phyloP scores from a whole-genome alignment of 148 eudicot species.

The Euryodendron excelsum region DNA sequence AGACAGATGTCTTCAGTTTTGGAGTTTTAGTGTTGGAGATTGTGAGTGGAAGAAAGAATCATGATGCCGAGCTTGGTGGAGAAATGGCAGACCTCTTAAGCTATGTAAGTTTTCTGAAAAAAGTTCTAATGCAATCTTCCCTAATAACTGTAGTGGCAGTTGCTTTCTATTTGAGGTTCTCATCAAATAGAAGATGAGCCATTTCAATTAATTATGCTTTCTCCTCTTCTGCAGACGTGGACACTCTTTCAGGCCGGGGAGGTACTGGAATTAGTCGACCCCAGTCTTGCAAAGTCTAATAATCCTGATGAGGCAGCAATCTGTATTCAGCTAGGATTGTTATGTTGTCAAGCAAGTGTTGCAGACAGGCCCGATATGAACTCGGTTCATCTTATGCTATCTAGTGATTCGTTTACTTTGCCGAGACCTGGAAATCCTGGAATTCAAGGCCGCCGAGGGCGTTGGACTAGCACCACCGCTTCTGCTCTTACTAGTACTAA shows the following conservation, averaged over 20 bases:
- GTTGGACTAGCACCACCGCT: slow-evolving; percentile 32
- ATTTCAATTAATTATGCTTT: background rate
- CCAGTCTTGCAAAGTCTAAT: slow-evolving; percentile 36
- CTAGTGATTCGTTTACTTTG: slow-evolving; percentile 63
- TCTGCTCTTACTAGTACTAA: slow-evolving; percentile 38
- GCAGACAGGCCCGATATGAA: slow-evolving; percentile 81
- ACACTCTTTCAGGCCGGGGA: slow-evolving; percentile 52
- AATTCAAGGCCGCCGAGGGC: slow-evolving; percentile 63
- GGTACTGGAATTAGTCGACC: slow-evolving; percentile 53
- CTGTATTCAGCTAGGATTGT: slow-evolving; percentile 75
- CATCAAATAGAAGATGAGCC: background rate
- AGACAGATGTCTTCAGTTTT: slow-evolving; percentile 81
- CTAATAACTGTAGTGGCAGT: background rate
- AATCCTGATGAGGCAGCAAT: slow-evolving; percentile 54
- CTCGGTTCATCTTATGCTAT: slow-evolving; percentile 58
- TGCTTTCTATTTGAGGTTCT: background rate
- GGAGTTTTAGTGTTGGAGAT: slow-evolving; percentile 76
- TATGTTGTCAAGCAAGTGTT: slow-evolving; percentile 73
- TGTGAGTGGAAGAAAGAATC: slow-evolving; percentile 75
- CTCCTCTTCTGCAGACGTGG: slow-evolving; percentile 55
- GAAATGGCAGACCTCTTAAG: slow-evolving; percentile 65
- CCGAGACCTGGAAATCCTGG: slow-evolving; percentile 72
- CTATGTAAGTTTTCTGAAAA: slow-evolving; percentile 54
- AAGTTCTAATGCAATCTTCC: background rate
- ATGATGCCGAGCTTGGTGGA: slow-evolving; percentile 42